Base-by-base conservation (phyloP, 306 rosid genomes). In the Spatholobus suberectus region DNA sequence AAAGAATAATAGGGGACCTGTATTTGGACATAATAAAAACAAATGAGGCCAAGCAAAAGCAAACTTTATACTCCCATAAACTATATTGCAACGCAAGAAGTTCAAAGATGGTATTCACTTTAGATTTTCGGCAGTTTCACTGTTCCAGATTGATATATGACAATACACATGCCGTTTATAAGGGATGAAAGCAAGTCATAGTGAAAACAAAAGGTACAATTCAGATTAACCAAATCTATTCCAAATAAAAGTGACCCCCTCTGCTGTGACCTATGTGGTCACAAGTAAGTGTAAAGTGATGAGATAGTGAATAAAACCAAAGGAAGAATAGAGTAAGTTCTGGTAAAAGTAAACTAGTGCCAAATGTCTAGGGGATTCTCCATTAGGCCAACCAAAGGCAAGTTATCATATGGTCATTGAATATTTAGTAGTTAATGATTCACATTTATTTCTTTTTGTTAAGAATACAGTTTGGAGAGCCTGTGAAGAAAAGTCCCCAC, bases 371-470 rank as follows among this genome's bases (percentile, higher is more conserved):
- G 61, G 87, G 66, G 65, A 69, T 41, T 82, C 40, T 54, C 17
- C 44, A 87, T 86, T 65, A 72, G 85, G 73, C 40, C 70, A 84
- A 73, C 65, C 70, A 61, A 1, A 82, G 61, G 81, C 44, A 74
- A 79, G 88, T 73, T 83, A 82, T 85, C 84, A 90, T 89, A 73
- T 85, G 83, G 69, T 81, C 84, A 91, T 87, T 91, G 91, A 89
- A 85, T 85, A 86, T 85, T n/a, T 83, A 79, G 83, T 81, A 76
- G 34, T 85, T 79, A 81, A 89, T 91, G 85, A 93, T 91, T 80
- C 83, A 8, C 81, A 58, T 70, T 76, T 80, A 17, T 75, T 74
- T 70, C 83, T 83, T 85, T 89, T 89, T 84, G 81, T 75, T 83
- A 82, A 83, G 62, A 87, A 87, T 51, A 47, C 66, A 70, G 74